Evolutionary conservation across 2,329 filamentous ascomycete species (phyloP).

Genomic region (Cadophora gregata): DNA sequence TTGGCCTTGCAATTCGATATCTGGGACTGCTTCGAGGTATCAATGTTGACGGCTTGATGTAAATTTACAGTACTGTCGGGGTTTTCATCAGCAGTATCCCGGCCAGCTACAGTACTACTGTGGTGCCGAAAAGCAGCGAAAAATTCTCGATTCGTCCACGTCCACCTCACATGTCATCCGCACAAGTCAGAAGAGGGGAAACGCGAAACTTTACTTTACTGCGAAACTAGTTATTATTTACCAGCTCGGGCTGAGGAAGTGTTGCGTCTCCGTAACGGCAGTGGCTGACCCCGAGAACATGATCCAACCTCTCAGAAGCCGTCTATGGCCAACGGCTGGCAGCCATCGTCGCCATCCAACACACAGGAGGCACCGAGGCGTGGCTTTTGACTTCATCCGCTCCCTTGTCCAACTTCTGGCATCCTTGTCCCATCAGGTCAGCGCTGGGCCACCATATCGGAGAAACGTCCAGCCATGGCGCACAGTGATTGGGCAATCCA

Average conservation of each 20-base stretch:
- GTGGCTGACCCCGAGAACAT: slow-evolving; percentile 8
- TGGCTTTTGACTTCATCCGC: neutral
- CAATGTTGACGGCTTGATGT: too few species aligned
- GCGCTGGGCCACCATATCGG: neutral
- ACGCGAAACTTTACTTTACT: neutral
- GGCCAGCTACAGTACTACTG: too few species aligned
- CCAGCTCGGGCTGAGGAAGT: neutral
- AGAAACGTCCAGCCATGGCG: neutral
- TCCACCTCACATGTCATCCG: neutral
- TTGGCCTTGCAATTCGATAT: neutral
- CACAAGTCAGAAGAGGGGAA: neutral
- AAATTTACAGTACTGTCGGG: too few species aligned
- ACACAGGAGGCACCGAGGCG: neutral
- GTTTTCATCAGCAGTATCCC: too few species aligned
- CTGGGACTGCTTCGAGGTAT: too few species aligned
- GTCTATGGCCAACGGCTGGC: neutral
- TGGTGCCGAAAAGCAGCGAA: neutral
- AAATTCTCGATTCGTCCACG: neutral
- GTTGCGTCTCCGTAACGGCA: slow-evolving; percentile 6
- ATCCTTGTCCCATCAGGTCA: neutral
- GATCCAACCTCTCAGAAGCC: slow-evolving; percentile 13
- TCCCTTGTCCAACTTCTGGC: neutral
- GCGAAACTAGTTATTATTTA: too few species aligned
- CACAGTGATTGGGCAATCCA: neutral
- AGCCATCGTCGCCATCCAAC: neutral